A percentile compares a stretch with the other conserved stretches of the same genome.
Evolutionary conservation across 2,329 filamentous ascomycete species (phyloP).

Genomic region (Beauveria brongniartii): DNA sequence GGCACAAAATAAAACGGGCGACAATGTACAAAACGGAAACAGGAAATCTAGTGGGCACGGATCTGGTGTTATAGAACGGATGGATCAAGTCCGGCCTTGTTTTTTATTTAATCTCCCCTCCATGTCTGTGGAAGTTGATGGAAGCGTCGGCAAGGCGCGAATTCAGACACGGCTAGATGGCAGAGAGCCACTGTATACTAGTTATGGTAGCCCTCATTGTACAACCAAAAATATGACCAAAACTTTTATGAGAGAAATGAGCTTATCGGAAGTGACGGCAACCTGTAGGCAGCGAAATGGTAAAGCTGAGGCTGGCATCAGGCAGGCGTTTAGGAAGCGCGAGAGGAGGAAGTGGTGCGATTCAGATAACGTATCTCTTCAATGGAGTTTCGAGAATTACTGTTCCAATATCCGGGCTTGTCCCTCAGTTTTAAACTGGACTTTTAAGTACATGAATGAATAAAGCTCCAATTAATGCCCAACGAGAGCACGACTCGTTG

Average conservation of each 20-base stretch:
- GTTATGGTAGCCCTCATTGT: constrained; percentile 21
- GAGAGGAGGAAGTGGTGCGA: background rate
- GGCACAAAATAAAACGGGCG: constrained; percentile 4
- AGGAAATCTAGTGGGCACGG: constrained; percentile 13
- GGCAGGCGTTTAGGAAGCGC: background rate
- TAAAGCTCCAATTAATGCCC: background rate
- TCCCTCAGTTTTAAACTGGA: no score
- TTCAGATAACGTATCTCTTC: no score
- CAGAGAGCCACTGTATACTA: constrained; percentile 24
- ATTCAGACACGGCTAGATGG: constrained; percentile 1
- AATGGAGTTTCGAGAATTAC: background rate
- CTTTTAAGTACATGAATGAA: background rate
- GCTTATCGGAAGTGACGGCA: background rate
- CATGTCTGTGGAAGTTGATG: constrained; percentile 8
- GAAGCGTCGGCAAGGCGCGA: constrained; percentile 3
- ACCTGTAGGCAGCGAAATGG: background rate
- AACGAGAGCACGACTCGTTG: background rate
- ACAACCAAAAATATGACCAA: constrained; percentile 21
- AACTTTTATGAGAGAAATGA: background rate
- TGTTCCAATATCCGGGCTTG: no score
- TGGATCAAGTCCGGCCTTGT: constrained; percentile 24
- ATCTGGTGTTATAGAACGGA: constrained; percentile 12
- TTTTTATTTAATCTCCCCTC: constrained; percentile 13
- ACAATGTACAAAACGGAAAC: constrained; percentile 10
- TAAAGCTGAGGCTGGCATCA: background rate